Percentiles rank a stretch among this genome's conserved stretches.
Evolutionary conservation across 176 grass and related monocot genomes (phyloP).

Genomic region (Elymus sibiricus): DNA sequence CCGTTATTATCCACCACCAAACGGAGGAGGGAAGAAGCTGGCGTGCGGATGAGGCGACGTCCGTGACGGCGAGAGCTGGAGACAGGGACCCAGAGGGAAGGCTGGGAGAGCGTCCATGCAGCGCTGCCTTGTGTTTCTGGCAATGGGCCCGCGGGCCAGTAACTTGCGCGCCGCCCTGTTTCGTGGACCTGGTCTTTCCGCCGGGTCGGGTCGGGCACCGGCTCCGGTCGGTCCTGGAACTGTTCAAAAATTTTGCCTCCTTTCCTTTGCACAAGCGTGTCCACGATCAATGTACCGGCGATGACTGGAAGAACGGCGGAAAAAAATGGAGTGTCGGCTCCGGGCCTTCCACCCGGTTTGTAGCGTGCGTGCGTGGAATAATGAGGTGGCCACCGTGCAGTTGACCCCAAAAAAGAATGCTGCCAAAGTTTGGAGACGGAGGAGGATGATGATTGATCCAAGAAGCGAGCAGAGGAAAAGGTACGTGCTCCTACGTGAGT

Average conservation of each 20-base stretch:
- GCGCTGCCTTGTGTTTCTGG: slow-evolving; percentile 1
- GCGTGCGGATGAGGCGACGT: slow-evolving; percentile 4
- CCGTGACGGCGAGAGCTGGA: slow-evolving; percentile 17
- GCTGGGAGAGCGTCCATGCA: slow-evolving; percentile 19
- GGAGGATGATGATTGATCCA: no score
- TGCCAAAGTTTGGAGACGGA: no score
- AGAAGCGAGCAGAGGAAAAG: background rate
- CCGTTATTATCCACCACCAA: slow-evolving; percentile 17
- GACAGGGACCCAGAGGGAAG: background rate
- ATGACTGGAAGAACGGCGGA: no score
- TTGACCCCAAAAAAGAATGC: background rate
- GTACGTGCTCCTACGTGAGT: no score
- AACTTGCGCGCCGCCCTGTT: background rate
- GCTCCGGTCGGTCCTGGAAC: no score
- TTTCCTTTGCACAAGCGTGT: background rate
- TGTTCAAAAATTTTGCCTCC: no score
- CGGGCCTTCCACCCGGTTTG: background rate
- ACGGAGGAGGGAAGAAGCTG: background rate
- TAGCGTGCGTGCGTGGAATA: background rate
- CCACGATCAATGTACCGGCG: background rate
- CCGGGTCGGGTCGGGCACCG: no score
- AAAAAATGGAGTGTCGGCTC: background rate
- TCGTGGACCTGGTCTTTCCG: background rate
- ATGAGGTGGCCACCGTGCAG: background rate
- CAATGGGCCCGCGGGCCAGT: background rate